Base-by-base conservation (phyloP, 192 early-diverging fungal species). In the Backusella macrospora region DNA sequence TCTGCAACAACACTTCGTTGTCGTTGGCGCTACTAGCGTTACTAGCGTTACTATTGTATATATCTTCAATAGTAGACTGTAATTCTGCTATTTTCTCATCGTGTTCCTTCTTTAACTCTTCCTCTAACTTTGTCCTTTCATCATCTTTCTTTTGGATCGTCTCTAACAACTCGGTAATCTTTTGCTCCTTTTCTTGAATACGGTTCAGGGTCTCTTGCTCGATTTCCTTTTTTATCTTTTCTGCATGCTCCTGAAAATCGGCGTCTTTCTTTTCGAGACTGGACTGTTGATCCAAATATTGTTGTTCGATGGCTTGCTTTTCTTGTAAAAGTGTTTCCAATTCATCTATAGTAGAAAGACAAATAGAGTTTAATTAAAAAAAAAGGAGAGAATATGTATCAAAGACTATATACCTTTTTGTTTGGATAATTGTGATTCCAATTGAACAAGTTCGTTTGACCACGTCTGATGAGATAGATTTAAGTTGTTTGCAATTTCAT, bases 331-430 rank as follows among this genome's bases (percentile, higher is more conserved):
- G 43, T 1, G 44, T 26, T 15, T 69, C 45, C 45, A 45, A 18
- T 6, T 71, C 71, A n/a, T 5, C 59, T 70, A 37, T 14, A 23
- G 8, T n/a, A 9, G 7, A 43, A 2, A 34, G 3, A 39, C 6
- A 12, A 38, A 15, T 40, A 4, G 14, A 70, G 38, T 62, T 34
- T 34, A 3, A 29, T 69, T 26, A 9, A 59, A 26, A 15, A 39
- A 14, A 73, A 38, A 26, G 15, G 29, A 26, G 38, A 18, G 38
- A 7, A 34, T 29, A 38, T 29, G 34, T 37, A n/a, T n/a, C n/a
- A n/a, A n/a, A n/a, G n/a, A n/a, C n/a, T n/a, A 38, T 26, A 34
- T 73, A 65, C 72, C 75, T 64, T 73, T 80, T 66, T 62, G 76
- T 38, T 52, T 43, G n/a, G 71, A 37, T 26, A 82, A 65, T 47